phyloP scores from a whole-genome alignment of 345 rosid species.

The Rhodomyrtus tomentosa region DNA sequence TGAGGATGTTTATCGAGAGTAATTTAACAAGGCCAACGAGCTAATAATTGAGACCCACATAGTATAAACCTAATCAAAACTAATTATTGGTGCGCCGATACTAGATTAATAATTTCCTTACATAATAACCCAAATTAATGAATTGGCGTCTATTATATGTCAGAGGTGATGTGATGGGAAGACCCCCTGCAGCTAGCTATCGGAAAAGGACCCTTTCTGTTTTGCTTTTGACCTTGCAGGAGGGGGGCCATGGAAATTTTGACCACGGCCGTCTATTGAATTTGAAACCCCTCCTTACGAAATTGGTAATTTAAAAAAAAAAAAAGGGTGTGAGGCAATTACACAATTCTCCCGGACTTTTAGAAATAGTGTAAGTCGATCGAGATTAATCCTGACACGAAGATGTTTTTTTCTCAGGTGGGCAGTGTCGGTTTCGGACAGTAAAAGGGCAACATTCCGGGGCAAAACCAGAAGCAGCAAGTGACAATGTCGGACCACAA shows the following conservation, averaged over 20 bases:
- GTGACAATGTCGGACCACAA: background rate
- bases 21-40: background rate
- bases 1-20: background rate
- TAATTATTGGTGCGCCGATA: background rate
- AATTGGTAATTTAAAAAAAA: background rate
- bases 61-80: background rate
- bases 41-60: background rate
- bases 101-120: background rate
- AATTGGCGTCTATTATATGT: background rate
- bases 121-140: background rate
- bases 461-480: background rate
- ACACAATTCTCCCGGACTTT: background rate
- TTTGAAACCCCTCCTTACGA: background rate
- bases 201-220: background rate
- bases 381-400: background rate
- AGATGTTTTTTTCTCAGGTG: background rate
- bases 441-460: background rate
- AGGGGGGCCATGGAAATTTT: background rate
- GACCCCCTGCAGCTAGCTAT: background rate
- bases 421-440: background rate
- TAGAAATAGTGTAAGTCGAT: background rate
- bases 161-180: background rate
- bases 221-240: background rate
- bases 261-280: background rate
- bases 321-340: background rate